Conservation (phyloP, 345 rosid species). For the Adansonia digitata region DNA sequence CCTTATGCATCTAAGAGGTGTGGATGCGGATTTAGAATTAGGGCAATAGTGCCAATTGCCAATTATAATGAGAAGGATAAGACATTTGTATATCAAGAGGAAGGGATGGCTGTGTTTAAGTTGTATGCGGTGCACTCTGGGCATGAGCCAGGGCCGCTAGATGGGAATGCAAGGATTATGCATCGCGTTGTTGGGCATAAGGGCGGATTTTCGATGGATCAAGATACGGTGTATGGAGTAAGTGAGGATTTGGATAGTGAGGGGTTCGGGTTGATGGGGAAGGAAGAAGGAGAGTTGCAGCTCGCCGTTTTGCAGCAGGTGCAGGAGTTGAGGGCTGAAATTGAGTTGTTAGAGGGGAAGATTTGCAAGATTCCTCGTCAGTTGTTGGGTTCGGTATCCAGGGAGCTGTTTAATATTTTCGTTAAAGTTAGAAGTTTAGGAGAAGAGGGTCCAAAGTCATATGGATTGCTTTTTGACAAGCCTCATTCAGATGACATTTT, state of each 20-base stretch:
- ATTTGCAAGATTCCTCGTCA: conserved; percentile 56
- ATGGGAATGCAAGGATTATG: conserved; percentile 97
- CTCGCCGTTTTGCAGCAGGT: conserved; percentile 69
- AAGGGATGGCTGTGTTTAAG: conserved; percentile 90
- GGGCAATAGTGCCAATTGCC: conserved; percentile 93
- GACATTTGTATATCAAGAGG: conserved; percentile 91
- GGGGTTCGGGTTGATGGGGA: conserved; percentile 56
- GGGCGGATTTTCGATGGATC: conserved; percentile 68
- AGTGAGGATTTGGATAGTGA: conserved; percentile 74
- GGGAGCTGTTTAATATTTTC: conserved; percentile 63
- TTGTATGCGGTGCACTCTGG: conserved; percentile 95
- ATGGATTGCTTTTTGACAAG: conserved; percentile 51
- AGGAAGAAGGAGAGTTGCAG: conserved; percentile 68
- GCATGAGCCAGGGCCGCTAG: conserved; percentile 95
- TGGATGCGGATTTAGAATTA: conserved; percentile 92
- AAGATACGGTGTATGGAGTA: conserved; percentile 77
- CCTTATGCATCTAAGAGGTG: conserved; percentile 96
- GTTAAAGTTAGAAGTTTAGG: conserved; percentile 71
- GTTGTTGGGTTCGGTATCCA: conserved; percentile 63
- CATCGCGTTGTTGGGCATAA: conserved; percentile 93
- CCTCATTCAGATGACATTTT: conserved; percentile 60
- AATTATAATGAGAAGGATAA: conserved; percentile 95
- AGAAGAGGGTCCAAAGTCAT: conserved; percentile 59
- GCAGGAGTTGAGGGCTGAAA: conserved; percentile 68
- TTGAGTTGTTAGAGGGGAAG: conserved; percentile 66